These are phyloP conservation scores for Talaromyces liani DNA, from an alignment of 495 filamentous ascomycete genomes.

Conservation along the genomic window DNA sequence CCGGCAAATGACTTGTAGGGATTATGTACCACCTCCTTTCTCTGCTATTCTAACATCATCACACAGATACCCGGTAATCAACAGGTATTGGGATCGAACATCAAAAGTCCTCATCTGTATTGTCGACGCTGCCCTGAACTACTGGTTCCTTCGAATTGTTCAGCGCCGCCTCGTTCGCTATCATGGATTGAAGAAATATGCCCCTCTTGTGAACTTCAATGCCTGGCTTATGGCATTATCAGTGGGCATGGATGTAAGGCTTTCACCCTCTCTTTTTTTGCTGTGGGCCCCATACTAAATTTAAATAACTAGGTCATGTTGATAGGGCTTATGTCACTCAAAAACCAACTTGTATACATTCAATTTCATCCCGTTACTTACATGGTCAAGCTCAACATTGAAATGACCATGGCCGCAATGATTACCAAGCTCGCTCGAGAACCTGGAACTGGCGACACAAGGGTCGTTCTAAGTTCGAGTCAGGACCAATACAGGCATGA, in stretches of 20 bases:
- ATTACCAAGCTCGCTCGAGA: constrained; percentile 23
- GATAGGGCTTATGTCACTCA: constrained; percentile 7
- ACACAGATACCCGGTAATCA: background rate
- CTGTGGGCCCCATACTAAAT: background rate
- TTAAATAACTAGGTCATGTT: background rate
- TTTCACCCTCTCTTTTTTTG: background rate
- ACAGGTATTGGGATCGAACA: constrained; percentile 41
- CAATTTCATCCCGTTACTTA: constrained; percentile 48
- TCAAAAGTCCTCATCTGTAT: constrained; percentile 42
- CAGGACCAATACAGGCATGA: constrained; percentile 1
- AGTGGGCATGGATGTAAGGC: constrained; percentile 40
- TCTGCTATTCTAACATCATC: constrained; percentile 18
- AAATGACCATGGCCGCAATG: constrained; percentile 44
- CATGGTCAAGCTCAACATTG: constrained; percentile 48
- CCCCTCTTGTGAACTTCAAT: constrained; percentile 41
- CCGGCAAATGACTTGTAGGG: constrained; percentile 21
- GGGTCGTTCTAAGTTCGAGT: background rate
- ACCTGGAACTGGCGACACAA: constrained; percentile 2
- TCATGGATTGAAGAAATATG: constrained; percentile 43
- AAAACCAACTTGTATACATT: constrained; percentile 24
- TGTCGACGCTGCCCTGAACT: constrained; percentile 39
- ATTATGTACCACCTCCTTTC: background rate
- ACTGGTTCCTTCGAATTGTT: constrained; percentile 40
- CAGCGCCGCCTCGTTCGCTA: constrained; percentile 31
- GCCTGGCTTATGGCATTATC: constrained; percentile 41